These are phyloP conservation scores for Aureobasidium zeae DNA, from an alignment of 2,329 filamentous ascomycete genomes.

Conservation along the genomic window DNA sequence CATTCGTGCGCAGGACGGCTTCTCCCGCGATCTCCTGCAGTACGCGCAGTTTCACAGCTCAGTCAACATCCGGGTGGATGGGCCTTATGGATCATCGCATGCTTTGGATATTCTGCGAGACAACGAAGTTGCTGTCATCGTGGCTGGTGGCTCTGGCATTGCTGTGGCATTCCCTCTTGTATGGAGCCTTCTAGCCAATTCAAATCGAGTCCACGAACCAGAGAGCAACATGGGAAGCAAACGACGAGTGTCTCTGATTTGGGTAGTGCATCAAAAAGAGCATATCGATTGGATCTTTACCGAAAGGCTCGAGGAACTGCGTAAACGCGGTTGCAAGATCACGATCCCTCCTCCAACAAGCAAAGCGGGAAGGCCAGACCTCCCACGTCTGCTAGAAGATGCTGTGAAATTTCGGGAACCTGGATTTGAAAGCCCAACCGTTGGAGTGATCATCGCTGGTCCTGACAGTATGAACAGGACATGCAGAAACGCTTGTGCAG, in stretches of 20 bases:
- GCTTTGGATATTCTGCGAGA: conserved; percentile 45
- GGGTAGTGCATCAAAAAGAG: conserved; percentile 47
- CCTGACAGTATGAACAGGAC: conserved; percentile 53
- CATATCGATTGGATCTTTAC: conserved; percentile 48
- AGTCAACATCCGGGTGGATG: conserved; percentile 48
- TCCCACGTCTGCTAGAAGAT: conserved; percentile 36
- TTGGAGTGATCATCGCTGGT: conserved; percentile 51
- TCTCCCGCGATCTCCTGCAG: conserved; percentile 47
- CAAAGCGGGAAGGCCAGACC: conserved; percentile 46
- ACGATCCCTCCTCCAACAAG: conserved; percentile 47
- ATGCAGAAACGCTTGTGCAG: conserved; percentile 51
- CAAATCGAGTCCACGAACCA: conserved; percentile 21
- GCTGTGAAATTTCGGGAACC: conserved; percentile 25
- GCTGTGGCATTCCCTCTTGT: conserved; percentile 54
- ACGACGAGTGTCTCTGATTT: conserved; percentile 45
- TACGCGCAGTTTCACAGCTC: conserved; percentile 40
- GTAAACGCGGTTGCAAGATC: conserved; percentile 42
- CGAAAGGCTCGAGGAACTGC: conserved; percentile 42
- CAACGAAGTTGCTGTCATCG: conserved; percentile 43
- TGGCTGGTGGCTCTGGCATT: conserved; percentile 57
- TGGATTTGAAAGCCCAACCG: conserved; percentile 24
- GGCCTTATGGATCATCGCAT: conserved; percentile 53
- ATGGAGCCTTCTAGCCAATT: conserved; percentile 34
- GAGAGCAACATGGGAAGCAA: conserved; percentile 17
- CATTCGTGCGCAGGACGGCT: conserved; percentile 52